Conservation (phyloP, 2,329 filamentous ascomycete genomes). For the Canariomyces notabilis region DNA sequence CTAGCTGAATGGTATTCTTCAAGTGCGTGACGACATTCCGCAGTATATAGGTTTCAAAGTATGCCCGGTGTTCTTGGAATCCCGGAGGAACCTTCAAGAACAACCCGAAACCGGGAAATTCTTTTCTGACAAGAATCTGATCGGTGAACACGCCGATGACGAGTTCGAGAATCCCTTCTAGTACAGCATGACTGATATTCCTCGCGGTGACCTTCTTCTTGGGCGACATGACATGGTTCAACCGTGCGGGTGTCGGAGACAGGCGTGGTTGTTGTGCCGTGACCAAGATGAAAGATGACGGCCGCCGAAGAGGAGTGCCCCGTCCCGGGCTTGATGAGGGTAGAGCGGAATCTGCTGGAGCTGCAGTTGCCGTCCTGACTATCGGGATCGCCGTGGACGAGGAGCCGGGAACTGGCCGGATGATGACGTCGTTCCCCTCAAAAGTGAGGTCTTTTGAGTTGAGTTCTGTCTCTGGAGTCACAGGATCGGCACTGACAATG, state of each 20-base stretch:
- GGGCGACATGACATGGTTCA: constrained; percentile 59
- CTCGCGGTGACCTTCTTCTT: constrained; percentile 46
- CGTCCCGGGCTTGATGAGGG: constrained; percentile 39
- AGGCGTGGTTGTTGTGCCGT: constrained; percentile 61
- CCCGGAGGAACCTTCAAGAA: constrained; percentile 87
- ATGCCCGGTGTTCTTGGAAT: constrained; percentile 90
- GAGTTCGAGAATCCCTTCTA: constrained; percentile 73
- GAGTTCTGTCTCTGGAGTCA: constrained; percentile 81
- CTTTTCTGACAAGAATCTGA: constrained; percentile 78
- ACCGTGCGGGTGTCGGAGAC: constrained; percentile 53
- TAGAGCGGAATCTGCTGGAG: constrained; percentile 44
- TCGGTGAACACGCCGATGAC: constrained; percentile 78
- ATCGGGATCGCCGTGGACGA: constrained; percentile 57
- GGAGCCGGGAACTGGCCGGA: constrained; percentile 64
- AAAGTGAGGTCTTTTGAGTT: constrained; percentile 80
- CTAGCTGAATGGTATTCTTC: constrained; percentile 62
- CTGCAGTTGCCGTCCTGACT: constrained; percentile 63
- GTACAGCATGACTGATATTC: constrained; percentile 61
- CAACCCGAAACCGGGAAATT: constrained; percentile 82
- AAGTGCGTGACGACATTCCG: constrained; percentile 68
- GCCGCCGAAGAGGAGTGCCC: constrained; percentile 65
- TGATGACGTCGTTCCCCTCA: constrained; percentile 78
- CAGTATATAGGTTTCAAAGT: constrained; percentile 87
- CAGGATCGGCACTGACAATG: constrained; percentile 77
- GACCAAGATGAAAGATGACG: constrained; percentile 87